Evolutionary conservation across 2,329 filamentous ascomycete genomes (phyloP).

Genomic region (Talaromyces sp.): DNA sequence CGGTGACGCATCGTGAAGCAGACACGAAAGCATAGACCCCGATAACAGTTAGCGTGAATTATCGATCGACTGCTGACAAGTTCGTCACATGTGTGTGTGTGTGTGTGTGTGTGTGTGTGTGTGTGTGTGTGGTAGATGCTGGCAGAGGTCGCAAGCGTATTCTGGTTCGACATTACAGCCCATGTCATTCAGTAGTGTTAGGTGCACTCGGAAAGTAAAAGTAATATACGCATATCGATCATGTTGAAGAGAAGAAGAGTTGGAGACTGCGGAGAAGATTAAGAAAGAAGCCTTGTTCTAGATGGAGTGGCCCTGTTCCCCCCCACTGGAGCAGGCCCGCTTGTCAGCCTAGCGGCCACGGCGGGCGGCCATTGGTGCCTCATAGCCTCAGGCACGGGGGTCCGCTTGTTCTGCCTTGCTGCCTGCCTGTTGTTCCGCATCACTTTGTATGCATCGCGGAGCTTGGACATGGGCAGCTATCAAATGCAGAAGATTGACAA

Average conservation of each 20-base stretch:
- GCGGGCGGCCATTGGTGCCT: background rate
- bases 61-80: background rate
- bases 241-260: background rate
- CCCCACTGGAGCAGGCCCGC: background rate
- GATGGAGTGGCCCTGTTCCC: background rate
- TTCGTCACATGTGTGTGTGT: no score
- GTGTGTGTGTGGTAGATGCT: background rate
- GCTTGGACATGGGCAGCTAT: background rate
- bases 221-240: background rate
- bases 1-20: constrained; percentile 1
- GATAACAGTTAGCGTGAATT: background rate
- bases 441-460: background rate
- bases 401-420: background rate
- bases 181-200: background rate
- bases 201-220: background rate
- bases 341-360: background rate
- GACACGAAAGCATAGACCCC: background rate
- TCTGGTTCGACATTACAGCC: background rate
- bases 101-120: no score
- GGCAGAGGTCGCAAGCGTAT: background rate
- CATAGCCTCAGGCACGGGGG: constrained; percentile 5
- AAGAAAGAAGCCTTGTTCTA: background rate
- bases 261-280: background rate
- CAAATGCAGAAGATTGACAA: background rate
- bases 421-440: constrained; percentile 8